These are phyloP conservation scores for Ballota nigra DNA, from an alignment of 257 asterid genomes.

Conservation along the genomic window DNA sequence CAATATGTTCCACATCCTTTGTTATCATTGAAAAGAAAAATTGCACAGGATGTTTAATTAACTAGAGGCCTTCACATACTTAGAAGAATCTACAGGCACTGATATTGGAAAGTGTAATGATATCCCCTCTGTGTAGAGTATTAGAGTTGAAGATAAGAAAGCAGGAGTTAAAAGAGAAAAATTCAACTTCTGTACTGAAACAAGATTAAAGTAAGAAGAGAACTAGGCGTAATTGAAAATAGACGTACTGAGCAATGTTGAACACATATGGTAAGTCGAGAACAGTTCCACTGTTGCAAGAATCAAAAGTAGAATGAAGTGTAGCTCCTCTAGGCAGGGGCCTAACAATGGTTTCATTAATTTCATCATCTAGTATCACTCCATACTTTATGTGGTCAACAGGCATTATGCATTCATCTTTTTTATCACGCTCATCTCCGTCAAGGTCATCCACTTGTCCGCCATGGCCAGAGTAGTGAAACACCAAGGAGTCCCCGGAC, in stretches of 20 bases:
- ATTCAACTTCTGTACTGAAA: background rate
- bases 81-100: background rate
- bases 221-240: too few species aligned
- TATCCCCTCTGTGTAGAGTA: background rate
- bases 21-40: background rate
- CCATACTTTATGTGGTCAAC: conserved; percentile 73
- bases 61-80: background rate
- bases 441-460: conserved; percentile 53
- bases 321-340: conserved; percentile 71
- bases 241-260: background rate
- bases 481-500: conserved; percentile 80
- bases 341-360: conserved; percentile 67
- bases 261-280: background rate
- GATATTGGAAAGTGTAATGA: background rate
- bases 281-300: conserved; percentile 79
- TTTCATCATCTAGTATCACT: conserved; percentile 76
- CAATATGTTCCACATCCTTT: background rate
- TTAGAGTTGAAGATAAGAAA: background rate
- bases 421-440: conserved; percentile 80
- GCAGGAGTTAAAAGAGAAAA: background rate
- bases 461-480: conserved; percentile 84
- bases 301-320: conserved; percentile 82
- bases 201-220: background rate
- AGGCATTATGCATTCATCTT: conserved; percentile 70
- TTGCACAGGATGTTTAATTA: background rate